Base-by-base conservation (phyloP, 495 filamentous ascomycete species). In the Hypoxylon trugodes region DNA sequence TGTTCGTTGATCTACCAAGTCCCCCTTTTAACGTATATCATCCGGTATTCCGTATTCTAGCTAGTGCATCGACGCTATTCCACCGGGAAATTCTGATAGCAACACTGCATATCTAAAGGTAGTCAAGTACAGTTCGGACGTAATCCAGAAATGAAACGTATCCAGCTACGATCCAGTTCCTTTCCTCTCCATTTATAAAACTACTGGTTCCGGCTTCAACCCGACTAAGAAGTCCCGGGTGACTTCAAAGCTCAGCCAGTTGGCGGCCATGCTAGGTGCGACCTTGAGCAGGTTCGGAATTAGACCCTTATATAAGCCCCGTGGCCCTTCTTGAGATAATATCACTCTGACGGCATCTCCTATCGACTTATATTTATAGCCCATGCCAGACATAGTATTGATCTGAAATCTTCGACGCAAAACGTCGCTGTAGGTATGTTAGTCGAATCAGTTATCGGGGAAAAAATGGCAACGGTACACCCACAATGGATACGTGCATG, bases 361-460 rank as follows among this genome's bases (percentile, higher is more conserved):
- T 35, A 98, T 89, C 13, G 86, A 87, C 65, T 87, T 91, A 78
- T 98, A 98, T 73, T 93, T 86, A 68, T 97, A 98, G 36, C 95
- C 96, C 87, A 98, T 93, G n/a, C 94, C 94, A 21, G 88, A 90
- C 95, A 98, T 98, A 45, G 93, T 98, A 72, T 98, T 98, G 77
- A 98, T 96, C 67, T 98, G 95, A 69, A 98, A 98, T 24, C 95
- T 84, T 45, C 95, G 87, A 13, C 95, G 90, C n/a, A 98, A 83
- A 1, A 98, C 96, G 75, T 97, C 93, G 70, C 92, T 96, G 57
- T 7, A 21, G 18, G 1, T 2, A 26, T 45, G 26, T 79, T 47
- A 78, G 71, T 45, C 4, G n/a, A 36, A 49, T 26, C 15, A 47
- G 15, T 33, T 35, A 13, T 24, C 16, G 24, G 40, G 19, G 25